A percentile compares a stretch with the other conserved stretches of the same genome.
phyloP scores from a whole-genome alignment of 352 stramenopile genomes.

The Pythium rishiriense region DNA sequence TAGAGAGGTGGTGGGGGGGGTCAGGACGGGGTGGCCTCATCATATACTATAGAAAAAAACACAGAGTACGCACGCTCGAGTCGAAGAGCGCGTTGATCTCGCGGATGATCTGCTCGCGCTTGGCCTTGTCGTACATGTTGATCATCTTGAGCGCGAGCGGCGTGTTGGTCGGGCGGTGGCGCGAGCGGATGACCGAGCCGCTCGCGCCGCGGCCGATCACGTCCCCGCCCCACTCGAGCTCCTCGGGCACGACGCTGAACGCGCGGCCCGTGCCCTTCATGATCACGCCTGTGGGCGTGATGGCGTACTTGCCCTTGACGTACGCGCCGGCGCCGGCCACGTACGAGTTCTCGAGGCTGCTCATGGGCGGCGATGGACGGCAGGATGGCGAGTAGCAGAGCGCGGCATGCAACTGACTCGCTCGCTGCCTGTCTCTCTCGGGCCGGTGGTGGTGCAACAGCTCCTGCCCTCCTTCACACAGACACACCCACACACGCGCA shows the following conservation, averaged over 20 bases:
- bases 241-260: conserved; percentile 74
- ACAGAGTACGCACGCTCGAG: conserved; percentile 49
- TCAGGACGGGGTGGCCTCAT: too few relatives aligned
- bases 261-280: conserved; percentile 80
- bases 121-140: conserved; percentile 86
- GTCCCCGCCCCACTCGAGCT: conserved; percentile 73
- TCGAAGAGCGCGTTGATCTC: conserved; percentile 90
- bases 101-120: conserved; percentile 85
- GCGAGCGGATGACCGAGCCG: conserved; percentile 64
- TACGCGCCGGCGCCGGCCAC: conserved; percentile 67
- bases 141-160: conserved; percentile 88
- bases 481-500: too few relatives aligned
- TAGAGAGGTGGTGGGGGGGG: too few relatives aligned
- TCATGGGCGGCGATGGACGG: conserved; percentile 28
- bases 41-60: neutral
- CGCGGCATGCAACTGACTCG: neutral
- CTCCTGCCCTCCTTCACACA: neutral
- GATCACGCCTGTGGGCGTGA: conserved; percentile 75
- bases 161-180: conserved; percentile 71
- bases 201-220: conserved; percentile 77
- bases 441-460: neutral
- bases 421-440: neutral
- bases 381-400: conserved; percentile 2
- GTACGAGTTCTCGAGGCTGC: conserved; percentile 78
- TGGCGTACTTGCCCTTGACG: conserved; percentile 81